phyloP scores from a whole-genome alignment of 2,329 filamentous ascomycete genomes.

The Fonsecaea multimorphosa region DNA sequence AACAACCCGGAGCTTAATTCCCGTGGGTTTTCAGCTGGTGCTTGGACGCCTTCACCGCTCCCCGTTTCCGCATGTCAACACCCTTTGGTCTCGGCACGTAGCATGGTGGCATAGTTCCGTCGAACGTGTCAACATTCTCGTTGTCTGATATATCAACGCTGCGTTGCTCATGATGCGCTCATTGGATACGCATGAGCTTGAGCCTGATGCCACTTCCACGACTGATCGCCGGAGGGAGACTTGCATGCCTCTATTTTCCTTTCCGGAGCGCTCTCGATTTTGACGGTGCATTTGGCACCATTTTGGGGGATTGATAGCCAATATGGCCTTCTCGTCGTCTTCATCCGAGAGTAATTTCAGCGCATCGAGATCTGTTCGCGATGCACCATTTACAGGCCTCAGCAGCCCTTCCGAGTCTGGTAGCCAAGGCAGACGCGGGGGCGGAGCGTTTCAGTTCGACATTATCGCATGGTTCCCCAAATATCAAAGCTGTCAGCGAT shows the following conservation, averaged over 20 bases:
- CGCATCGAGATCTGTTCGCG: constrained; percentile 27
- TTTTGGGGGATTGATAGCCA: background rate
- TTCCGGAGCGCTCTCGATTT: background rate
- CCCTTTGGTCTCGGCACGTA: constrained; percentile 14
- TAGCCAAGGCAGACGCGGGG: constrained; percentile 36
- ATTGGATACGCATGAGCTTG: constrained; percentile 4
- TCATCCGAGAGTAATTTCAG: constrained; percentile 35
- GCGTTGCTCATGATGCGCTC: constrained; percentile 19
- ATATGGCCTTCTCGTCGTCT: constrained; percentile 39
- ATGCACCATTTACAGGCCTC: constrained; percentile 32
- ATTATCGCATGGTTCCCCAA: constrained; percentile 93
- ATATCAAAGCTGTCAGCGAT: constrained; percentile 86
- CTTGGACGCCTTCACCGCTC: constrained; percentile 19
- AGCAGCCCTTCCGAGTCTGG: constrained; percentile 28
- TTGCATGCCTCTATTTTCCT: constrained; percentile 8
- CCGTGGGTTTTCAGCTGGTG: background rate
- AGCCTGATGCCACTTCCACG: constrained; percentile 15
- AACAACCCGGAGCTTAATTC: background rate
- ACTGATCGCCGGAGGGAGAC: constrained; percentile 15
- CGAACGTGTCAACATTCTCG: constrained; percentile 5
- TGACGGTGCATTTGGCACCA: constrained; percentile 2
- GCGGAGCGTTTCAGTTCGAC: constrained; percentile 55
- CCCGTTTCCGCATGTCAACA: constrained; percentile 8
- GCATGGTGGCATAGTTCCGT: constrained; percentile 16
- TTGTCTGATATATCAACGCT: constrained; percentile 18